A percentile compares a stretch with the other conserved stretches of the same genome.
Evolutionary conservation across 2,329 filamentous ascomycete species (phyloP).

Genomic region (Fusarium hainanense): DNA sequence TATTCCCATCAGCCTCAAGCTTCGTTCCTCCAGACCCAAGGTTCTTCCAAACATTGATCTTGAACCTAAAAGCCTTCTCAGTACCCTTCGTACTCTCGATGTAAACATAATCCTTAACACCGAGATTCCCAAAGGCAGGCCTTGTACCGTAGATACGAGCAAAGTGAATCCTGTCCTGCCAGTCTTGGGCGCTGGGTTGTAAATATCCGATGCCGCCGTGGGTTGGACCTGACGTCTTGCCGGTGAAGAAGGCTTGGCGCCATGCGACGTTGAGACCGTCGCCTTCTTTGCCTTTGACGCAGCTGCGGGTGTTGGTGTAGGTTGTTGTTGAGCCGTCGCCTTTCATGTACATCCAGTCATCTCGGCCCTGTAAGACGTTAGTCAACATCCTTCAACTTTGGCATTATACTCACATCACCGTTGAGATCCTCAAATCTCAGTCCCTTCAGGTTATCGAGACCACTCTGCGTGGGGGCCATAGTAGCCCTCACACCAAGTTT

Average conservation of each 20-base stretch:
- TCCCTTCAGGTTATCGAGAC: not conserved
- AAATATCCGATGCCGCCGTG: not conserved
- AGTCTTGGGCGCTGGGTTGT: slow-evolving; percentile 3
- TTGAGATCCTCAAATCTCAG: slow-evolving; percentile 40
- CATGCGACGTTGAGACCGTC: slow-evolving; percentile 42
- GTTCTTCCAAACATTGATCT: slow-evolving; percentile 5
- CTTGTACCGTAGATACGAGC: slow-evolving; percentile 20
- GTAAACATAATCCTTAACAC: not conserved
- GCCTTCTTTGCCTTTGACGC: slow-evolving; percentile 18
- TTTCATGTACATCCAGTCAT: slow-evolving; percentile 43
- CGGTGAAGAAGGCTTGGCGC: slow-evolving; percentile 31
- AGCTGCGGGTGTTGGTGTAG: slow-evolving; percentile 43
- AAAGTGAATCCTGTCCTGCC: slow-evolving; percentile 20
- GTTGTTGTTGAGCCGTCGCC: slow-evolving; percentile 31
- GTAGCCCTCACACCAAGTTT: slow-evolving; percentile 31
- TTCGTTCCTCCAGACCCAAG: not conserved
- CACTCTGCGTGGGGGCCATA: not conserved
- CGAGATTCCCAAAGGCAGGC: not conserved
- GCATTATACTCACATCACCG: not conserved
- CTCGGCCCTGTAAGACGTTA: not conserved
- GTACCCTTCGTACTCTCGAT: not conserved
- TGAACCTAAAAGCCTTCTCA: not conserved
- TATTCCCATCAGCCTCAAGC: slow-evolving; percentile 25
- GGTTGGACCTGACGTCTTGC: not conserved
- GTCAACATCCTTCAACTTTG: not conserved